These are phyloP conservation scores for Aspergillus sojae DNA, from an alignment of 2,329 filamentous ascomycete species.

Conservation along the genomic window DNA sequence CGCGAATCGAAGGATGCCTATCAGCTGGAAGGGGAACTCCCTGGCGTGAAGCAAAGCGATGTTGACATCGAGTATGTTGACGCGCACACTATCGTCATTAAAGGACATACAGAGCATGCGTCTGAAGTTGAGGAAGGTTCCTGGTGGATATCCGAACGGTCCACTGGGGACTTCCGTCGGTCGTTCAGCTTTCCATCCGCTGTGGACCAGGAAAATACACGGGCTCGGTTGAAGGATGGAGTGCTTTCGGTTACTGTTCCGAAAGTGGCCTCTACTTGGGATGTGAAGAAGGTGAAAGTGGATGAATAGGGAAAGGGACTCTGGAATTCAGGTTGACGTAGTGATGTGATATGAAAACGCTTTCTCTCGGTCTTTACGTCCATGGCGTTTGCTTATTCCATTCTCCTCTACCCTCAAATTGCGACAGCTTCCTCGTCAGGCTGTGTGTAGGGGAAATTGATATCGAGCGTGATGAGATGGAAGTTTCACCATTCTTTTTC, in stretches of 20 bases:
- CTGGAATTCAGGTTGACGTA: not conserved
- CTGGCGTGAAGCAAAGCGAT: constrained; percentile 51
- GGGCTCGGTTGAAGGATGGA: constrained; percentile 63
- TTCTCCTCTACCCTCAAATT: not conserved
- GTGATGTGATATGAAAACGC: not conserved
- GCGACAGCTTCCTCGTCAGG: not conserved
- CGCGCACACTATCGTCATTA: constrained; percentile 49
- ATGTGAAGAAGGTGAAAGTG: constrained; percentile 51
- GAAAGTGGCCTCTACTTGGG: constrained; percentile 49
- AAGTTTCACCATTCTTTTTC: too few species aligned
- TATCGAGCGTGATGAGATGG: not conserved
- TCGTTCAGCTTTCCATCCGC: constrained; percentile 61
- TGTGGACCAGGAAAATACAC: constrained; percentile 63
- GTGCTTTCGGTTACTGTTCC: constrained; percentile 61
- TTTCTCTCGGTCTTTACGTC: not conserved
- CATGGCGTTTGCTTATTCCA: not conserved
- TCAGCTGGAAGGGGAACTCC: constrained; percentile 52
- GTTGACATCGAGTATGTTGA: constrained; percentile 53
- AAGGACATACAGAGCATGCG: constrained; percentile 45
- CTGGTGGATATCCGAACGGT: constrained; percentile 64
- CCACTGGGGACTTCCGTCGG: constrained; percentile 61
- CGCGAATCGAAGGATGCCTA: constrained; percentile 49
- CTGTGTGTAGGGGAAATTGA: not conserved
- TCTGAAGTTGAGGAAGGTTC: constrained; percentile 36
- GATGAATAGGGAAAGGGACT: not conserved